Percentiles rank a stretch among this genome's conserved stretches.
Evolutionary conservation across 2,329 filamentous ascomycete genomes (phyloP).

Genomic region (Calonectria honghensis): DNA sequence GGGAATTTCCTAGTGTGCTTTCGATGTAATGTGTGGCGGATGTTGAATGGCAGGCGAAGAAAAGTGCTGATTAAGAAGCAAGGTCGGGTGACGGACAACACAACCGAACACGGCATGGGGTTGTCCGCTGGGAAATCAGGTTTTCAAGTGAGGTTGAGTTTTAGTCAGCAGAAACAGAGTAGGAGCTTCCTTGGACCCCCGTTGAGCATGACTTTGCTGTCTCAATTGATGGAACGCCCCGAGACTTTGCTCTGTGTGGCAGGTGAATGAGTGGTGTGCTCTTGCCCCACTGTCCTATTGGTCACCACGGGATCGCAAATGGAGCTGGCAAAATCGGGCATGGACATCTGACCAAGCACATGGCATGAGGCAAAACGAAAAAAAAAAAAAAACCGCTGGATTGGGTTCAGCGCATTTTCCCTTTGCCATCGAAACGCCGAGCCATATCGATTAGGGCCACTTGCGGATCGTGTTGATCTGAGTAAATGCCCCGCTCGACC

Average conservation of each 20-base stretch:
- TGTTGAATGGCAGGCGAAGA: background rate
- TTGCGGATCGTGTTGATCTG: background rate
- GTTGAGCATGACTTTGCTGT: background rate
- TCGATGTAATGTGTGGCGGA: constrained; percentile 5
- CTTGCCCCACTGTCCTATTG: background rate
- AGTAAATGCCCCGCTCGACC: background rate
- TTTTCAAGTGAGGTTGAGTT: background rate
- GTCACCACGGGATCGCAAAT: background rate
- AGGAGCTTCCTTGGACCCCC: background rate
- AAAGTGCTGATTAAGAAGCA: background rate
- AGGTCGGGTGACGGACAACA: background rate
- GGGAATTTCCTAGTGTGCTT: background rate
- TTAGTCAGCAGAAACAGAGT: background rate
- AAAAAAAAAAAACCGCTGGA: background rate
- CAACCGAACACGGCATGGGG: background rate
- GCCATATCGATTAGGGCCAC: background rate
- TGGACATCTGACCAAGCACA: background rate
- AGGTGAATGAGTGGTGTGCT: background rate
- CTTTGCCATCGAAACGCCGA: background rate
- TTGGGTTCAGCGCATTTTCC: background rate
- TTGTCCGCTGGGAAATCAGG: background rate
- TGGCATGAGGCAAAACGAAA: background rate
- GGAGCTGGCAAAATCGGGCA: background rate
- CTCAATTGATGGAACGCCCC: constrained; percentile 7
- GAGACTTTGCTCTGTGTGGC: background rate